Evolutionary conservation across 192 early-diverging fungal species (phyloP).

Genomic region (Linnemannia schmuckeri): DNA sequence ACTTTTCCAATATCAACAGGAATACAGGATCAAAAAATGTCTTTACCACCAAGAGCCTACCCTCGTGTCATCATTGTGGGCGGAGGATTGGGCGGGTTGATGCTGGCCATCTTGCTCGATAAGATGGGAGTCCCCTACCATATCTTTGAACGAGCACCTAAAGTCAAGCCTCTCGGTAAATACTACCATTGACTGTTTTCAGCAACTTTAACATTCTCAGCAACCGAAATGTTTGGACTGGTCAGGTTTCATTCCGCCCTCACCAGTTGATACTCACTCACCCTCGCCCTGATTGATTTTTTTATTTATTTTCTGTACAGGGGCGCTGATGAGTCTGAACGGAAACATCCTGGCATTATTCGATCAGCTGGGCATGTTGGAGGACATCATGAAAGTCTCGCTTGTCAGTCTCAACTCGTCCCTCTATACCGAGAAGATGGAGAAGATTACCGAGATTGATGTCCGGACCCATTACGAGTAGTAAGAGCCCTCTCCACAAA

Average conservation of each 20-base stretch:
- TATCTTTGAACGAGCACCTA: conserved; percentile 16
- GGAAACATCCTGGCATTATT: conserved; percentile 32
- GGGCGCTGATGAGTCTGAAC: conserved; percentile 26
- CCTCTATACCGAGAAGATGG: conserved; percentile 18
- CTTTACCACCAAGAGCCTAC: background rate
- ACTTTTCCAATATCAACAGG: background rate
- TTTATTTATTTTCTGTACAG: background rate
- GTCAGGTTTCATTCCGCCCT: background rate
- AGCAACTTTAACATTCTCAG: background rate
- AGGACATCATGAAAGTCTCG: conserved; percentile 15
- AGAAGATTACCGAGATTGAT: conserved; percentile 1
- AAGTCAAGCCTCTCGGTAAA: conserved; percentile 21
- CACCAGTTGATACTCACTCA: background rate
- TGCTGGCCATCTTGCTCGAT: conserved; percentile 22
- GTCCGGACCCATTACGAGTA: background rate
- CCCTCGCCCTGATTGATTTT: background rate
- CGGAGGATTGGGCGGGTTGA: conserved; percentile 14
- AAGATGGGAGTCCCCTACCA: conserved; percentile 18
- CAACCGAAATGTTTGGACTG: background rate
- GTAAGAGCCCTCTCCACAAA: background rate
- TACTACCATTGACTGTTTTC: background rate
- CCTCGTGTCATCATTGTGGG: conserved; percentile 26
- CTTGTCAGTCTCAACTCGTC: background rate
- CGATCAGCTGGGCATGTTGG: conserved; percentile 28
- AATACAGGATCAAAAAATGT: background rate